These are phyloP conservation scores for Jatropha curcas DNA, from an alignment of 345 rosid species.

Conservation along the genomic window DNA sequence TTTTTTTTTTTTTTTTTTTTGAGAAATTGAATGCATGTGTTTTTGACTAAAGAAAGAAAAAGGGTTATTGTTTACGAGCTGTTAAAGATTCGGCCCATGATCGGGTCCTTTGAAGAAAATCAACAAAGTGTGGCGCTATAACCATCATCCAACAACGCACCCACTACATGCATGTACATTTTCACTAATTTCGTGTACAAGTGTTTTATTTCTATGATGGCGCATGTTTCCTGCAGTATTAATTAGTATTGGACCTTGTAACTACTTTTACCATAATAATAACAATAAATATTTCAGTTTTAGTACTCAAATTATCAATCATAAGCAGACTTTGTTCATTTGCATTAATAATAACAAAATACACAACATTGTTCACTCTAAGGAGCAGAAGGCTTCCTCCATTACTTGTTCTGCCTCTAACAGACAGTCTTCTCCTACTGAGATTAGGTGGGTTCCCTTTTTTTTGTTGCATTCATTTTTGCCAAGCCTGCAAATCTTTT, in stretches of 20 bases:
- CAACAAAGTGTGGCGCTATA: slow-evolving; percentile 20
- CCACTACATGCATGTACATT: neutral
- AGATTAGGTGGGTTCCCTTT: slow-evolving; percentile 51
- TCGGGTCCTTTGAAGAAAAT: no score
- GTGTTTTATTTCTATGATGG: slow-evolving; percentile 18
- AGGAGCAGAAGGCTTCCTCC: slow-evolving; percentile 15
- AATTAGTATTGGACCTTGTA: slow-evolving; percentile 19
- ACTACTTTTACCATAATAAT: slow-evolving; percentile 1
- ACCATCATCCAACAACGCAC: slow-evolving; percentile 26
- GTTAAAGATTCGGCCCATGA: neutral
- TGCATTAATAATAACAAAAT: neutral
- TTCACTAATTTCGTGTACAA: neutral
- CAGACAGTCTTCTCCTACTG: slow-evolving; percentile 53
- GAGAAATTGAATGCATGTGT: no score
- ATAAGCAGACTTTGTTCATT: slow-evolving; percentile 2
- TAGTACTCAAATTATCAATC: slow-evolving; percentile 15
- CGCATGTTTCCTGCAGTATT: slow-evolving; percentile 29
- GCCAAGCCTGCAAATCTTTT: no score
- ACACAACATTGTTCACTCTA: neutral
- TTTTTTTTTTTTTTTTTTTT: no score
- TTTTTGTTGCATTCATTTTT: neutral
- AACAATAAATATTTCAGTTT: slow-evolving; percentile 22
- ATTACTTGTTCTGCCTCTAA: slow-evolving; percentile 55
- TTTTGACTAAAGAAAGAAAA: no score
- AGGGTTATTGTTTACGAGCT: no score